These are phyloP conservation scores for Graphium sp. DNA, from an alignment of 2,329 filamentous ascomycete genomes.

Conservation along the genomic window DNA sequence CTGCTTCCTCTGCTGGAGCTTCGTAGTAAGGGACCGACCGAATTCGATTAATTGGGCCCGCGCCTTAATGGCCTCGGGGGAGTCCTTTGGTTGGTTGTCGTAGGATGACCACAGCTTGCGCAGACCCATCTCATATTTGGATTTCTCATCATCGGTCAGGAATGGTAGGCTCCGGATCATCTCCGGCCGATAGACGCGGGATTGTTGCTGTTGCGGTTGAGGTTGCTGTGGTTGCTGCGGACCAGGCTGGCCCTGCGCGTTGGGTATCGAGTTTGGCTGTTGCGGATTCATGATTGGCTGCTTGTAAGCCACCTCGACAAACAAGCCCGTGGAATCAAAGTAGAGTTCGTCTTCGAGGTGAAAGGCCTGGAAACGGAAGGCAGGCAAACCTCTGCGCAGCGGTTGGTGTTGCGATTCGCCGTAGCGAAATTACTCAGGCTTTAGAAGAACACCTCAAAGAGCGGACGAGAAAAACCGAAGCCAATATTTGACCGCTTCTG, in stretches of 20 bases:
- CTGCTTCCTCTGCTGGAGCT: constrained; percentile 17
- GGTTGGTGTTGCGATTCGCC: too few species aligned
- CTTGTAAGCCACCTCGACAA: too few species aligned
- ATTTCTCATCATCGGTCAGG: constrained; percentile 35
- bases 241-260: constrained; percentile 9
- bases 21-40: constrained; percentile 35
- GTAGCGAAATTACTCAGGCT: too few species aligned
- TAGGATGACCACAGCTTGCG: constrained; percentile 34
- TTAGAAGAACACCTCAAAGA: too few species aligned
- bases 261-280: constrained; percentile 3
- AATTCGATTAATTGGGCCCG: constrained; percentile 44
- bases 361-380: neutral
- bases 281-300: constrained; percentile 1
- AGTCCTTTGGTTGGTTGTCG: constrained; percentile 27
- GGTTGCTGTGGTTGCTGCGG: constrained; percentile 7
- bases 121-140: constrained; percentile 41
- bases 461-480: too few species aligned
- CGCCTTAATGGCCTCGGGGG: constrained; percentile 29
- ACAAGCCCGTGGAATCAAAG: too few species aligned
- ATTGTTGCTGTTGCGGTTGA: constrained; percentile 10
- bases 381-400: too few species aligned
- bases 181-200: constrained; percentile 30
- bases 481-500: too few species aligned
- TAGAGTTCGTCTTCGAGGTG: too few species aligned
- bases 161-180: constrained; percentile 31